These are phyloP conservation scores for Kodamaea sp. DNA, from an alignment of 1,139 yeast genomes.

Conservation along the genomic window DNA sequence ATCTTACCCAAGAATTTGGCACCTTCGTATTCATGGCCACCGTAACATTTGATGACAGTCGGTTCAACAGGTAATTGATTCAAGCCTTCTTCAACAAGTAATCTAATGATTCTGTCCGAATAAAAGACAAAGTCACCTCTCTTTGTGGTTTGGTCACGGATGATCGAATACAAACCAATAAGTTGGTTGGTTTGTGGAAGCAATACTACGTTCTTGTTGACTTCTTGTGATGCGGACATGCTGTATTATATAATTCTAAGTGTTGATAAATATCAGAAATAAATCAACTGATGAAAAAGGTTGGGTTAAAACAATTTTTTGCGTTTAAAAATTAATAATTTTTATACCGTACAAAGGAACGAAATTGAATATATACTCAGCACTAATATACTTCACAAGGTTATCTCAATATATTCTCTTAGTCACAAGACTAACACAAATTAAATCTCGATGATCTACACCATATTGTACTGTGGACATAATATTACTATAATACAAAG, in stretches of 20 bases:
- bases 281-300: too few relatives aligned
- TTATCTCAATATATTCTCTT: too few relatives aligned
- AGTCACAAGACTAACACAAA: too few relatives aligned
- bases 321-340: too few relatives aligned
- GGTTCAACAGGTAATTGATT: constrained; percentile 85
- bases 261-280: too few relatives aligned
- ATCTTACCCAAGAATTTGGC: constrained; percentile 83
- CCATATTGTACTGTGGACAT: too few relatives aligned
- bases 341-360: too few relatives aligned
- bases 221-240: constrained; percentile 25
- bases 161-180: constrained; percentile 80
- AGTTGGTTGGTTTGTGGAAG: constrained; percentile 89
- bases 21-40: constrained; percentile 73
- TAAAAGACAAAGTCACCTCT: constrained; percentile 94
- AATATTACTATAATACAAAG: too few relatives aligned
- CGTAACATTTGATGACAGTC: constrained; percentile 66
- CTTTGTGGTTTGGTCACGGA: constrained; percentile 72
- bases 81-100: constrained; percentile 91
- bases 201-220: constrained; percentile 54
- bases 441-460: too few relatives aligned
- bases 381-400: too few relatives aligned
- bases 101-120: constrained; percentile 88
- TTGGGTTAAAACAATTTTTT: too few relatives aligned
- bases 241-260: background rate
- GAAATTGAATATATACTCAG: too few relatives aligned